These are phyloP conservation scores for Vitis vinifera DNA, from an alignment of 164 flowering plant genomes.

Conservation along the genomic window ASM3070453v1 NC_081805.1:7190001-7190500, in stretches of 20 bases:
- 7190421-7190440: slow-evolving; percentile 23
- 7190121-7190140: no score
- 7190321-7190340: slow-evolving; percentile 35
- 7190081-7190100: slow-evolving; percentile 16
- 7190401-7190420: slow-evolving; percentile 34
- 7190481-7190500: neutral
- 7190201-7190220: slow-evolving; percentile 58
- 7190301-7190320: slow-evolving; percentile 36
- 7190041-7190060: slow-evolving; percentile 30
- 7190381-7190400: slow-evolving; percentile 51
- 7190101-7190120: no score
- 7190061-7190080: slow-evolving; percentile 22
- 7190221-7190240: slow-evolving; percentile 50
- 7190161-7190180: slow-evolving; percentile 13
- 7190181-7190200: slow-evolving; percentile 42
- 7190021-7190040: slow-evolving; percentile 36
- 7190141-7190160: neutral
- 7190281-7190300: slow-evolving; percentile 36
- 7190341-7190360: slow-evolving; percentile 25
- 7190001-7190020: slow-evolving; percentile 35
- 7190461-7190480: neutral
- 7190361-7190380: slow-evolving; percentile 28
- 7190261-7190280: slow-evolving; percentile 13
- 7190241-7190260: slow-evolving; percentile 28
- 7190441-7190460: slow-evolving; percentile 22